Evolutionary conservation across 139 green algal species (phyloP).

Genomic region (Chlamydomonas urium): DNA sequence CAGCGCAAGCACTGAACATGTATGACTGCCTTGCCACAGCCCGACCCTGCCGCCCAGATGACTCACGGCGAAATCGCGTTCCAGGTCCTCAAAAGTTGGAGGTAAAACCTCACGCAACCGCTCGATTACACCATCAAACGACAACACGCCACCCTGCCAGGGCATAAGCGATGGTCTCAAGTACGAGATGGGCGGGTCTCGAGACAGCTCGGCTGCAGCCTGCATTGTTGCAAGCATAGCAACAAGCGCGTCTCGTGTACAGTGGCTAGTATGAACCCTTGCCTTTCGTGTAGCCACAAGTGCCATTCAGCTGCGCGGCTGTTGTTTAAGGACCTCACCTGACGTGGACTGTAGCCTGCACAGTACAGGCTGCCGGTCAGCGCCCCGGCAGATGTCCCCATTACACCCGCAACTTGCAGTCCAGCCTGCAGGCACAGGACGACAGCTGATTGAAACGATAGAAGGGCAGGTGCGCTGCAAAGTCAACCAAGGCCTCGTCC

Average conservation of each 20-base stretch:
- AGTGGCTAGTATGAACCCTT: no score
- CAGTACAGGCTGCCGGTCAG: constrained; percentile 72
- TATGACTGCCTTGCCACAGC: no score
- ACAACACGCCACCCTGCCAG: constrained; percentile 74
- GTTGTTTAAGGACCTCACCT: constrained; percentile 54
- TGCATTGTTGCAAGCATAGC: constrained; percentile 16
- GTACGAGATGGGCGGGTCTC: constrained; percentile 61
- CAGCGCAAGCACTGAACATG: no score
- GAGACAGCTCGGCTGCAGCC: constrained; percentile 60
- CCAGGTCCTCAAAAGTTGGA: constrained; percentile 74
- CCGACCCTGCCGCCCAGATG: no score
- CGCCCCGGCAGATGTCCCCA: constrained; percentile 81
- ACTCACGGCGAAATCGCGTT: constrained; percentile 65
- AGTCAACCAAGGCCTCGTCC: no score
- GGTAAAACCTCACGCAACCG: constrained; percentile 70
- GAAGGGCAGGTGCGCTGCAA: no score
- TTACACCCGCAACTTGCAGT: constrained; percentile 64
- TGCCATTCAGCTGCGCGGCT: no score
- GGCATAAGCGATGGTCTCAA: constrained; percentile 49
- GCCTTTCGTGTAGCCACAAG: no score
- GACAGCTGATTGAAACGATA: no score
- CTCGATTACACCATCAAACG: constrained; percentile 63
- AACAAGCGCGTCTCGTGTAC: neutral
- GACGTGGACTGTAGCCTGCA: constrained; percentile 61
- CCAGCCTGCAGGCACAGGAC: constrained; percentile 42